Conservation (phyloP, 2,329 filamentous ascomycete genomes). For the Neoascochyta sp. region DNA sequence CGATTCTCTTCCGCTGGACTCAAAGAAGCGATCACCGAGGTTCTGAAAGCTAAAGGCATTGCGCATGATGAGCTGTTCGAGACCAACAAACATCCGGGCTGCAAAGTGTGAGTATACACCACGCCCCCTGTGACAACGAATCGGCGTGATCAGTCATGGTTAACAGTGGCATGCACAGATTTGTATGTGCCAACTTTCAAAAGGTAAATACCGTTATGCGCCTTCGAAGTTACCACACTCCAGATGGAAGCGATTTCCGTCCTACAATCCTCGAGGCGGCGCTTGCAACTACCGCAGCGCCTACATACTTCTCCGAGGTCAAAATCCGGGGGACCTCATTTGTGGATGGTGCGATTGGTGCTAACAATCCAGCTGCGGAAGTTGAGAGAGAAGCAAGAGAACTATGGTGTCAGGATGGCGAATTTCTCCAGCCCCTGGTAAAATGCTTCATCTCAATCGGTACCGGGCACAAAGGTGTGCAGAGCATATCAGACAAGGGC, state of each 20-base stretch:
- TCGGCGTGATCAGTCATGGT: too few relatives aligned
- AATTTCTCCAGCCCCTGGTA: slow-evolving; percentile 6
- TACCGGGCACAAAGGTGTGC: slow-evolving; percentile 5
- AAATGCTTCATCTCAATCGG: slow-evolving; percentile 12
- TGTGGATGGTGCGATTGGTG: slow-evolving; percentile 39
- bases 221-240: slow-evolving; percentile 30
- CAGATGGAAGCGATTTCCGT: slow-evolving; percentile 6
- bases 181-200: slow-evolving; percentile 3
- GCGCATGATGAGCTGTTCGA: slow-evolving; percentile 7
- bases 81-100: neutral
- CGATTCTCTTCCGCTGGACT: slow-evolving; percentile 11
- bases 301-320: slow-evolving; percentile 34
- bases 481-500: slow-evolving; percentile 6
- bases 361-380: slow-evolving; percentile 46
- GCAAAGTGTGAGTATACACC: slow-evolving; percentile 3
- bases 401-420: slow-evolving; percentile 6
- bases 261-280: slow-evolving; percentile 25
- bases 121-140: too few relatives aligned
- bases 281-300: slow-evolving; percentile 18
- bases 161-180: slow-evolving; percentile 2
- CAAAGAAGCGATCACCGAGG: slow-evolving; percentile 8
- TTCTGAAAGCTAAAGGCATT: slow-evolving; percentile 4
- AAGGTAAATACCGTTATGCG: slow-evolving; percentile 17
- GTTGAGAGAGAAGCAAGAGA: slow-evolving; percentile 36
- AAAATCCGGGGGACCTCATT: slow-evolving; percentile 36